These are phyloP conservation scores for Colletotrichum sp. DNA, from an alignment of 2,329 filamentous ascomycete genomes.

Conservation along the genomic window DNA sequence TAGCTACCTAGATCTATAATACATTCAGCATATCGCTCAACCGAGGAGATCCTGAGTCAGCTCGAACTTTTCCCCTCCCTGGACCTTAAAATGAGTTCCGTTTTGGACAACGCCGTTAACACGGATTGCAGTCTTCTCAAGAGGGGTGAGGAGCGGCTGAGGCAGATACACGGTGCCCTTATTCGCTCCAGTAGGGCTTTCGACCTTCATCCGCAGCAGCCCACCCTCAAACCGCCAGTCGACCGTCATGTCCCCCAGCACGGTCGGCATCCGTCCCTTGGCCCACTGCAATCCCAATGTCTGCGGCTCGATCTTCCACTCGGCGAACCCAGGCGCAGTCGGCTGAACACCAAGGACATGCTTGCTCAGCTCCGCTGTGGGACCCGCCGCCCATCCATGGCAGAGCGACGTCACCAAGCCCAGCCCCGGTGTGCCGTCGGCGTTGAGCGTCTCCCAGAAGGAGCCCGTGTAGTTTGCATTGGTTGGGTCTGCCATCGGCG, in stretches of 20 bases:
- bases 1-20: too few relatives aligned
- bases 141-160: neutral
- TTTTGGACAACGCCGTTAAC: neutral
- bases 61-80: too few relatives aligned
- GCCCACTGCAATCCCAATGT: constrained; percentile 25
- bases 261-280: neutral
- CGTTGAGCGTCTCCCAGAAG: constrained; percentile 34
- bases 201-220: constrained; percentile 6
- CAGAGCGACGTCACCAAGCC: constrained; percentile 33
- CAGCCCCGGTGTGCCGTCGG: constrained; percentile 28
- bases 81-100: too few relatives aligned
- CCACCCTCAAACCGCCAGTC: constrained; percentile 5
- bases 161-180: neutral
- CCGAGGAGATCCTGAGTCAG: too few relatives aligned
- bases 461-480: constrained; percentile 31
- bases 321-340: constrained; percentile 24
- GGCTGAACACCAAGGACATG: constrained; percentile 26
- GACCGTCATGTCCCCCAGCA: neutral
- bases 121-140: neutral
- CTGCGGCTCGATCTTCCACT: constrained; percentile 24
- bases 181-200: neutral
- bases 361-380: constrained; percentile 33
- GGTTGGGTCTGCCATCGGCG: constrained; percentile 28
- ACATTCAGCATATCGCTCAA: too few relatives aligned
- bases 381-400: constrained; percentile 37